Conservation (phyloP, 331 rosid genomes). For the Malus hybrid region DNA sequence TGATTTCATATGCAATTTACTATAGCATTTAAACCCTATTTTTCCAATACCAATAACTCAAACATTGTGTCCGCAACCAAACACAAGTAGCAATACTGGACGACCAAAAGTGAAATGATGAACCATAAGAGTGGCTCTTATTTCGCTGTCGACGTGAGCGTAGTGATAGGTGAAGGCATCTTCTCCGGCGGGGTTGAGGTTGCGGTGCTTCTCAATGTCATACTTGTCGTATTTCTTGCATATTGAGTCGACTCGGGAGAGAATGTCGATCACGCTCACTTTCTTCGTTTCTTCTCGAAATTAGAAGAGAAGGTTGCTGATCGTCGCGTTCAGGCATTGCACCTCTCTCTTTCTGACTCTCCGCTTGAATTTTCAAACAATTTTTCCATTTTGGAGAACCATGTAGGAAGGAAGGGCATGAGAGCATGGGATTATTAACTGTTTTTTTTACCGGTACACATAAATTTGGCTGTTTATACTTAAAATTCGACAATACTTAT, state of each 20-base stretch:
- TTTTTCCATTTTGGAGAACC: background rate
- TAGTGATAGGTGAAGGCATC: slow-evolving; percentile 53
- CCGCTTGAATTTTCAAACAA: slow-evolving; percentile 6
- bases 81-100: background rate
- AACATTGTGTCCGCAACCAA: background rate
- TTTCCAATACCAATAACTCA: background rate
- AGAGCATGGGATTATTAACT: background rate
- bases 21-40: too few relatives aligned
- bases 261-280: slow-evolving; percentile 59
- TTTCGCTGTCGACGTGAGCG: slow-evolving; percentile 29
- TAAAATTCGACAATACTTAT: too few relatives aligned
- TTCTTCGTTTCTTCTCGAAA: slow-evolving; percentile 2
- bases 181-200: slow-evolving; percentile 51
- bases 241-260: slow-evolving; percentile 58
- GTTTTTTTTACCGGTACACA: slow-evolving; percentile 1
- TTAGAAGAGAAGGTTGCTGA: background rate
- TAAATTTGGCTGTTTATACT: background rate
- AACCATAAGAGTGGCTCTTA: slow-evolving; percentile 42
- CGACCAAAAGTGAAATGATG: background rate
- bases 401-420: background rate
- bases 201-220: slow-evolving; percentile 63
- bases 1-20: too few relatives aligned
- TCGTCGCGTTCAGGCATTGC: background rate
- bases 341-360: background rate
- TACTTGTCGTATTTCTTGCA: slow-evolving; percentile 72